Evolutionary conservation across 2,329 filamentous ascomycete genomes (phyloP).

Genomic region (Calycina marina): DNA sequence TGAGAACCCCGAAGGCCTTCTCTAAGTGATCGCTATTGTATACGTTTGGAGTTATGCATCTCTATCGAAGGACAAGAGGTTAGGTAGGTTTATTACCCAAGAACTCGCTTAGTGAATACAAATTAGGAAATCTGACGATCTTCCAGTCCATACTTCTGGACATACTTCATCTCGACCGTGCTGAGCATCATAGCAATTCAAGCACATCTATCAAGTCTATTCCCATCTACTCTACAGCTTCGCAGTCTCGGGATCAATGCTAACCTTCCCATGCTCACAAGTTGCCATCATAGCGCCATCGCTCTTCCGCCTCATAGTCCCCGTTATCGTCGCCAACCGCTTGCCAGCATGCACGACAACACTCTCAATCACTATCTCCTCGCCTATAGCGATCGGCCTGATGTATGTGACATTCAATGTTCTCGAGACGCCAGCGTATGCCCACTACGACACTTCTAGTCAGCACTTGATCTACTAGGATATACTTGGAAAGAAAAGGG

Average conservation of each 20-base stretch:
- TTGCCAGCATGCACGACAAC: conserved; percentile 46
- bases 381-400: conserved; percentile 44
- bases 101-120: too few species aligned
- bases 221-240: too few species aligned
- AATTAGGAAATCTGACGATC: too few species aligned
- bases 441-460: conserved; percentile 27
- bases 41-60: too few species aligned
- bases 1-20: too few species aligned
- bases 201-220: too few species aligned
- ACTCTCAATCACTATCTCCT: conserved; percentile 37
- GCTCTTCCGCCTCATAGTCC: conserved; percentile 36
- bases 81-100: too few species aligned
- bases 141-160: too few species aligned
- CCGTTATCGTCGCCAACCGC: conserved; percentile 35
- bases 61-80: too few species aligned
- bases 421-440: conserved; percentile 46
- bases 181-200: too few species aligned
- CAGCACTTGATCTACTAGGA: not conserved
- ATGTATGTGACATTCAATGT: conserved; percentile 55
- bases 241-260: conserved; percentile 31
- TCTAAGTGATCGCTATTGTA: too few species aligned
- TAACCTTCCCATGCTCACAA: conserved; percentile 52
- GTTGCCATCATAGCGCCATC: conserved; percentile 39
- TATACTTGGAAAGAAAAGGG: not conserved
- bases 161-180: too few species aligned